Percentiles rank a stretch among this genome's conserved stretches.
Evolutionary conservation across 2,329 filamentous ascomycete species (phyloP).

Genomic region (Sclerotinia nivalis): DNA sequence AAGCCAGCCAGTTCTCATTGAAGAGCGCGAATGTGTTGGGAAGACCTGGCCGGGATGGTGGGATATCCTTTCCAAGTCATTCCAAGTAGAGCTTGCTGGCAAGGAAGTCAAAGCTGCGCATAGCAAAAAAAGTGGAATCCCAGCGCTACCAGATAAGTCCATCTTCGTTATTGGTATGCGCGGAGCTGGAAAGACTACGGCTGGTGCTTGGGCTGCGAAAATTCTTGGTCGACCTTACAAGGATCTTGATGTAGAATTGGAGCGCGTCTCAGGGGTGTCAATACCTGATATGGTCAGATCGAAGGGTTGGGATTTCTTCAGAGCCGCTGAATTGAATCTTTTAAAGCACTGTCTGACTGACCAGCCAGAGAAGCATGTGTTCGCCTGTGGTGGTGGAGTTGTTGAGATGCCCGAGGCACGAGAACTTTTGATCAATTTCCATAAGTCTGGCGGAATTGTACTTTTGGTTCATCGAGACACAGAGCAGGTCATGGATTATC

Average conservation of each 20-base stretch:
- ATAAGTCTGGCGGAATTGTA: conserved; percentile 76
- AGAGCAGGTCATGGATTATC: conserved; percentile 82
- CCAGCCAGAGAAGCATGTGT: conserved; percentile 73
- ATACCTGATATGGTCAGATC: conserved; percentile 83
- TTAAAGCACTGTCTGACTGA: conserved; percentile 73
- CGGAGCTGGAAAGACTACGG: conserved; percentile 93
- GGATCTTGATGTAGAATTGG: conserved; percentile 86
- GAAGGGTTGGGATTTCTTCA: conserved; percentile 85
- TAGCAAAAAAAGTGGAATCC: conserved; percentile 44
- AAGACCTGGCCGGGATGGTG: conserved; percentile 99
- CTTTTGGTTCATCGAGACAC: conserved; percentile 86
- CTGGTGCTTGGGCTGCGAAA: conserved; percentile 79
- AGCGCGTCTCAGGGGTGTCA: conserved; percentile 68
- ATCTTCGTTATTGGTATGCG: conserved; percentile 97
- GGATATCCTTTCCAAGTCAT: conserved; percentile 80
- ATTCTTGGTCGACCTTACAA: conserved; percentile 75
- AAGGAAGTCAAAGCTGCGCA: conserved; percentile 51
- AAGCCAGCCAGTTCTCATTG: conserved; percentile 70
- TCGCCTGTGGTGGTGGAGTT: conserved; percentile 91
- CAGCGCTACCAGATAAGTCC: conserved; percentile 55
- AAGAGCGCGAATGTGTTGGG: conserved; percentile 88
- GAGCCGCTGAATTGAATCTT: conserved; percentile 73
- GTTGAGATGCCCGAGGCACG: conserved; percentile 84
- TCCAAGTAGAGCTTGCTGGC: conserved; percentile 75
- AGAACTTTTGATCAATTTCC: conserved; percentile 71